Evolutionary conservation across 495 filamentous ascomycete genomes (phyloP).

Genomic region (Staphylotrichum longicolle): DNA sequence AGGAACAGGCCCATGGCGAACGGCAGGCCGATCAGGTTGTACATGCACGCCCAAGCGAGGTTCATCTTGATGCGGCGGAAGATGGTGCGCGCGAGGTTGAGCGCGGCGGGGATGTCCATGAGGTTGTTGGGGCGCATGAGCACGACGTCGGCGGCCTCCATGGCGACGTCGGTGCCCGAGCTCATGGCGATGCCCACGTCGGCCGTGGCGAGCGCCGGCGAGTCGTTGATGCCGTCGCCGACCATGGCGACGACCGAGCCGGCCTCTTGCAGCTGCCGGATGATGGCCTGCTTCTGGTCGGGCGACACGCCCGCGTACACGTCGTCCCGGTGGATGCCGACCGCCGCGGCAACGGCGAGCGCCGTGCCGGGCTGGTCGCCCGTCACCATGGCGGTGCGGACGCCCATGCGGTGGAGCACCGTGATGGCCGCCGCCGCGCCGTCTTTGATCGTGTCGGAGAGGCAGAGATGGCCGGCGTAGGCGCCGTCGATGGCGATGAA

Average conservation of each 20-base stretch:
- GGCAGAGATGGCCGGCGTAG: constrained; percentile 77
- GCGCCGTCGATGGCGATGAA: constrained; percentile 80
- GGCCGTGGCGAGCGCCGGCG: constrained; percentile 88
- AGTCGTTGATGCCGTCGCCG: constrained; percentile 98
- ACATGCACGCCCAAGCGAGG: constrained; percentile 83
- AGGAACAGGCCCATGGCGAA: constrained; percentile 97
- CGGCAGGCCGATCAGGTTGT: constrained; percentile 88
- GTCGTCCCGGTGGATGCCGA: constrained; percentile 72
- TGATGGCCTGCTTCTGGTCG: constrained; percentile 81
- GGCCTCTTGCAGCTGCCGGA: constrained; percentile 66
- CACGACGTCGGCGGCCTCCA: constrained; percentile 96
- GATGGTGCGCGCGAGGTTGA: constrained; percentile 79
- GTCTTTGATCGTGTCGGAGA: constrained; percentile 87
- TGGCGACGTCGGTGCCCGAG: constrained; percentile 92
- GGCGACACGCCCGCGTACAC: constrained; percentile 83
- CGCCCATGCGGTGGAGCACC: constrained; percentile 79
- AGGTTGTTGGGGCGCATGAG: constrained; percentile 91
- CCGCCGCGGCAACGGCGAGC: constrained; percentile 71
- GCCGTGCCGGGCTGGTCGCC: constrained; percentile 86
- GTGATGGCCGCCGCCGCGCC: constrained; percentile 77
- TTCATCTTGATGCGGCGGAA: constrained; percentile 94
- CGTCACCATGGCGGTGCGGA: constrained; percentile 87
- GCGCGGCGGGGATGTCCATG: constrained; percentile 81
- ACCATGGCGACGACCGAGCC: constrained; percentile 92
- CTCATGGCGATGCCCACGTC: constrained; percentile 90